A percentile compares a stretch with the other conserved stretches of the same genome.
These are phyloP conservation scores for Lentinula aciculospora DNA, from an alignment of 768 basidiomycete genomes.

Conservation along the genomic window DNA sequence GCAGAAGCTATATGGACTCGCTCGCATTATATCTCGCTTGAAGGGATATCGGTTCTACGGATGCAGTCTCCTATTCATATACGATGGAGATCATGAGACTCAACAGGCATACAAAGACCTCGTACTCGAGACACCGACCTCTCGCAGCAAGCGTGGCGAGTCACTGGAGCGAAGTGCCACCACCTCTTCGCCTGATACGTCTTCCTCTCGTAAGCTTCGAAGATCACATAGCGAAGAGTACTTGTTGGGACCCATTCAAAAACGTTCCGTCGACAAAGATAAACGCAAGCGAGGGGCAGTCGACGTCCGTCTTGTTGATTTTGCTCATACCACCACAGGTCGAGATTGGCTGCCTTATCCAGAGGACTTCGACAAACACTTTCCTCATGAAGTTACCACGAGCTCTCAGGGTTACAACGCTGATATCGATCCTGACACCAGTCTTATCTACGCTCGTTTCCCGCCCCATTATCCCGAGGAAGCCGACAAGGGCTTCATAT, in stretches of 20 bases:
- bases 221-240: conserved; percentile 80
- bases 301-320: conserved; percentile 95
- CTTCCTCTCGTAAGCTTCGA: conserved; percentile 44
- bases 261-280: conserved; percentile 58
- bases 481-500: conserved; percentile 92
- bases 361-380: conserved; percentile 29
- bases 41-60: conserved; percentile 99
- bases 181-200: conserved; percentile 31
- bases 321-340: conserved; percentile 97
- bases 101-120: conserved; percentile 70
- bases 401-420: conserved; percentile 76
- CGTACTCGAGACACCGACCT: conserved; percentile 58
- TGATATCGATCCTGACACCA: conserved; percentile 76
- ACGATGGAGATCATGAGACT: conserved; percentile 88
- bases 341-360: conserved; percentile 78
- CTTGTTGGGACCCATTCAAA: conserved; percentile 58
- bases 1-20: conserved; percentile 90
- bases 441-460: conserved; percentile 81
- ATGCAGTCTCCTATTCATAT: conserved; percentile 93
- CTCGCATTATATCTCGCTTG: conserved; percentile 81
- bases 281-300: conserved; percentile 75
- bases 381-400: conserved; percentile 41
- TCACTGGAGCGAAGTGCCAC: conserved; percentile 59
- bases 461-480: conserved; percentile 25
- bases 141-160: conserved; percentile 71